Evolutionary conservation across 2,329 filamentous ascomycete genomes (phyloP).

Genomic region (Fusarium drepaniforme): DNA sequence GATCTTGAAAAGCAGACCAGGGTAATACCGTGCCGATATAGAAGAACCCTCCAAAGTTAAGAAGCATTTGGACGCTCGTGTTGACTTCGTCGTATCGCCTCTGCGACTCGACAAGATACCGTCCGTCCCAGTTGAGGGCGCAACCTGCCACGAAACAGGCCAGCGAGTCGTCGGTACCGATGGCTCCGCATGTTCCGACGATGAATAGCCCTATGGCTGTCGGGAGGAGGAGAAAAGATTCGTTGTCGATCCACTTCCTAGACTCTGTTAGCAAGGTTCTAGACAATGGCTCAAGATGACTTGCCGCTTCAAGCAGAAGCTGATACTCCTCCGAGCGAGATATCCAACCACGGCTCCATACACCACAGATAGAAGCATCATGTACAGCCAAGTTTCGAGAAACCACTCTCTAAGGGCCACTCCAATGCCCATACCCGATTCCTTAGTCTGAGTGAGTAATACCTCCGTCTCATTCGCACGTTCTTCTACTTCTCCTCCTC

Average conservation of each 20-base stretch:
- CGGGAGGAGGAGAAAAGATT: constrained; percentile 65
- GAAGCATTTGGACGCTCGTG: constrained; percentile 65
- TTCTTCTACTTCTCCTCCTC: constrained; percentile 49
- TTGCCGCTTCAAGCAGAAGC: constrained; percentile 42
- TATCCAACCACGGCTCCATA: constrained; percentile 67
- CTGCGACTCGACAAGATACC: constrained; percentile 66
- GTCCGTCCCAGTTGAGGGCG: constrained; percentile 71
- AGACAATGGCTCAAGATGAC: constrained; percentile 30
- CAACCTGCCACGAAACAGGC: constrained; percentile 71
- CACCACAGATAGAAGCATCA: constrained; percentile 63
- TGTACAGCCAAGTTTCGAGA: constrained; percentile 70
- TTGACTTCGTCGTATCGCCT: constrained; percentile 71
- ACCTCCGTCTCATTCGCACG: constrained; percentile 41
- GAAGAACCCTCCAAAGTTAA: constrained; percentile 72
- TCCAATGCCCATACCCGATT: constrained; percentile 63
- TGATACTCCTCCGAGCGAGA: constrained; percentile 48
- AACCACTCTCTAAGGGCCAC: constrained; percentile 68
- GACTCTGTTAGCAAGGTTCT: background rate
- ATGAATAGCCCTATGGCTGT: constrained; percentile 66
- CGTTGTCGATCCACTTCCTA: constrained; percentile 67
- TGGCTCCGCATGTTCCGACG: constrained; percentile 66
- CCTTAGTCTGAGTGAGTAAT: constrained; percentile 15
- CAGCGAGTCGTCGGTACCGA: constrained; percentile 70
- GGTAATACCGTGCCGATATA: constrained; percentile 69
- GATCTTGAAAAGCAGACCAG: constrained; percentile 64